Percentiles rank a stretch among this genome's conserved stretches.
These are phyloP conservation scores for Gnomoniopsis sp. DNA, from an alignment of 2,329 filamentous ascomycete genomes.

Conservation along the genomic window DNA sequence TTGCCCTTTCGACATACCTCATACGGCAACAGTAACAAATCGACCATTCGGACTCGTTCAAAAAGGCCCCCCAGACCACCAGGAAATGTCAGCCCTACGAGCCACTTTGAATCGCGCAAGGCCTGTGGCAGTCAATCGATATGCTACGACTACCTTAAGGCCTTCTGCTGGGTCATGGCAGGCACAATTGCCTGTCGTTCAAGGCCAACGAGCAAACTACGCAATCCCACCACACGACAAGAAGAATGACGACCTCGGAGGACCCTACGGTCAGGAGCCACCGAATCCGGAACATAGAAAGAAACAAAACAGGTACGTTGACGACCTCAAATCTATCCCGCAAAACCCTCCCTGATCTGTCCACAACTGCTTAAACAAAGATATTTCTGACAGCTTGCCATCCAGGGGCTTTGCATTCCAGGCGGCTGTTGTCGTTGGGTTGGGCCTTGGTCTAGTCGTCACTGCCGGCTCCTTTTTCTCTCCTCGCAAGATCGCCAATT, in stretches of 20 bases:
- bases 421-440: conserved; percentile 1
- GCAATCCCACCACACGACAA: conserved; percentile 10
- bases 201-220: conserved; percentile 6
- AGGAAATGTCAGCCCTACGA: too few species aligned
- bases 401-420: conserved; percentile 4
- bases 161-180: background rate
- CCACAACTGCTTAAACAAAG: too few species aligned
- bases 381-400: background rate
- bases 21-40: too few species aligned
- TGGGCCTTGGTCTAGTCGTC: background rate
- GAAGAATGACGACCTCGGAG: conserved; percentile 11
- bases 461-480: conserved; percentile 4
- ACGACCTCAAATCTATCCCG: background rate
- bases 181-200: background rate
- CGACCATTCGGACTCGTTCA: too few species aligned
- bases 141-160: background rate
- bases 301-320: conserved; percentile 1
- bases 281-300: conserved; percentile 8
- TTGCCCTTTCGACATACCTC: too few species aligned
- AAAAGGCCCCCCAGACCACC: too few species aligned
- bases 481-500: conserved; percentile 9
- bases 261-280: conserved; percentile 8
- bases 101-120: too few species aligned
- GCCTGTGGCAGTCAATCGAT: background rate
- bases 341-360: background rate